Percentiles rank a stretch among this genome's conserved stretches.
phyloP scores from a whole-genome alignment of 148 eudicot species.

The Nepenthes gracilis region DNA sequence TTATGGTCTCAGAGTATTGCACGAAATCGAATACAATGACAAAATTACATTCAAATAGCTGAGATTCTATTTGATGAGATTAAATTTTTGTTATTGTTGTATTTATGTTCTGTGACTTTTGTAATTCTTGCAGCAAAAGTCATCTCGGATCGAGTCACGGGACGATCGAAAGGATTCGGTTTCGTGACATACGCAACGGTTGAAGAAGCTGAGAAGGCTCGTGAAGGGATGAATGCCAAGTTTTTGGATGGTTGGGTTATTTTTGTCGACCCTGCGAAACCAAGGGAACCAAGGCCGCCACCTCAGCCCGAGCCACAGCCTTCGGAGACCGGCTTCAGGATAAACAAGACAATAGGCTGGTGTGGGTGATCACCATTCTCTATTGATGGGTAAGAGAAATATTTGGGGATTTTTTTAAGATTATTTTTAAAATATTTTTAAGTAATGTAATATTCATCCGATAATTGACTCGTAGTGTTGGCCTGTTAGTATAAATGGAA shows the following conservation, averaged over 20 bases:
- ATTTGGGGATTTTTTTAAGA: too few species aligned
- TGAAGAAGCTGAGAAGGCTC: slow-evolving; percentile 88
- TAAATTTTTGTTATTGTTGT: too few species aligned
- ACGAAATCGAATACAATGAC: too few species aligned
- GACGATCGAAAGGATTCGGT: slow-evolving; percentile 82
- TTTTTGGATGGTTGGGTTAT: slow-evolving; percentile 97
- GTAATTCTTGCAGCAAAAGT: slow-evolving; percentile 58
- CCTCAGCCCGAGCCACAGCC: slow-evolving; percentile 35
- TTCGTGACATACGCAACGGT: slow-evolving; percentile 70
- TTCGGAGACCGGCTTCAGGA: slow-evolving; percentile 44
- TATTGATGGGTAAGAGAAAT: too few species aligned
- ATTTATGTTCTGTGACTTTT: not conserved
- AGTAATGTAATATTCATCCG: too few species aligned
- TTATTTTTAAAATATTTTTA: too few species aligned
- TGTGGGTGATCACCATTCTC: slow-evolving; percentile 20
- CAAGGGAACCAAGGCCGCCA: slow-evolving; percentile 54
- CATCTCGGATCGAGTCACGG: slow-evolving; percentile 50
- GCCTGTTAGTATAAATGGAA: too few species aligned
- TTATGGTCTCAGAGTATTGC: too few species aligned
- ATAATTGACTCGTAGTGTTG: too few species aligned
- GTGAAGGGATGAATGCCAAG: slow-evolving; percentile 73
- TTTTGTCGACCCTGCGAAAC: slow-evolving; percentile 89
- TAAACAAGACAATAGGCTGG: slow-evolving; percentile 92
- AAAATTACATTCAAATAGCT: too few species aligned
- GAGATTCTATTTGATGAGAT: not conserved